Conservation (phyloP, 2,329 filamentous ascomycete genomes). For the Pseudodiploospora longispora region DNA sequence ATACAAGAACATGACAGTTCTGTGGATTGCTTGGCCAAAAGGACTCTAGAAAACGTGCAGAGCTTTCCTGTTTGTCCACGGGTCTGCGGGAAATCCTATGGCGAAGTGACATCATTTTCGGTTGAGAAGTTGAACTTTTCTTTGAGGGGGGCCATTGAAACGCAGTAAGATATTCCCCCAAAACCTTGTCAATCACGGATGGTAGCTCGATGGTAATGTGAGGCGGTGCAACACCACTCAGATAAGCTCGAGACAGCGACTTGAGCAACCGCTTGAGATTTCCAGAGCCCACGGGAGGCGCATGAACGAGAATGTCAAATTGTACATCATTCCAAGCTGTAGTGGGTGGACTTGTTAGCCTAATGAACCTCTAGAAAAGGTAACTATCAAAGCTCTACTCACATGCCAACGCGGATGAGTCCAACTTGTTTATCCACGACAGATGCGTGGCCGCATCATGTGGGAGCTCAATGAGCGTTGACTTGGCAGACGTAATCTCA, state of each 20-base stretch:
- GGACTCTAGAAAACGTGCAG: conserved; percentile 71
- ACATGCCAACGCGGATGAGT: conserved; percentile 62
- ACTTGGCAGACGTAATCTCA: conserved; percentile 41
- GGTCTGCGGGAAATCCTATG: conserved; percentile 59
- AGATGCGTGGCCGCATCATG: conserved; percentile 52
- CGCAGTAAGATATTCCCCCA: conserved; percentile 51
- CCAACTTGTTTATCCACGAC: conserved; percentile 71
- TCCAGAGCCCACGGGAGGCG: conserved; percentile 60
- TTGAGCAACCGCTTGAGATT: conserved; percentile 68
- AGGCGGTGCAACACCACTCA: conserved; percentile 59
- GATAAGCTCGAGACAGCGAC: conserved; percentile 70
- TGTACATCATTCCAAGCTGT: conserved; percentile 68
- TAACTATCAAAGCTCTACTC: conserved; percentile 10
- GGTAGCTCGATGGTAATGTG: conserved; percentile 82
- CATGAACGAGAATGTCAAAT: conserved; percentile 80
- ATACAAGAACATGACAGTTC: conserved; percentile 69
- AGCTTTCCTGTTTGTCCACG: conserved; percentile 60
- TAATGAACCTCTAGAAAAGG: no score
- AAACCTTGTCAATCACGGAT: conserved; percentile 54
- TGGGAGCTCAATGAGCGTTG: conserved; percentile 71
- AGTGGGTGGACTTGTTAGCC: conserved; percentile 1
- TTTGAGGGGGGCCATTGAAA: conserved; percentile 59
- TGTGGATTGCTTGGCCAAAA: conserved; percentile 67
- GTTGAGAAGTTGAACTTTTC: conserved; percentile 28
- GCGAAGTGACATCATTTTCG: conserved; percentile 59